phyloP scores from a whole-genome alignment of 257 asterid genomes.

The Ocimum tenuiflorum region DNA sequence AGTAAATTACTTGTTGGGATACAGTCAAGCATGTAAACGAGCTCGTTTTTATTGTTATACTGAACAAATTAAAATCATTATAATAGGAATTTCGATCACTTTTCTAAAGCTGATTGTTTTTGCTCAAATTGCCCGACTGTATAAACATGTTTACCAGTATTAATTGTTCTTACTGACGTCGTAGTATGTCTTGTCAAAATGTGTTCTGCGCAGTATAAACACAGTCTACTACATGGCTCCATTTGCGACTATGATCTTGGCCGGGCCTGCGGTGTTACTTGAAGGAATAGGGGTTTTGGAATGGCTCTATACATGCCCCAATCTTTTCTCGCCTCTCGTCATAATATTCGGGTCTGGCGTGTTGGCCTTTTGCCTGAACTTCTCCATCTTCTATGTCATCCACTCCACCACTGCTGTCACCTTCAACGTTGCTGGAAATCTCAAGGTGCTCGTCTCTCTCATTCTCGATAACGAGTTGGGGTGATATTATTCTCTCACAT shows the following conservation, averaged over 20 bases:
- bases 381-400: slow-evolving; percentile 89
- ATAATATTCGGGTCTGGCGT: slow-evolving; percentile 85
- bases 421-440: slow-evolving; percentile 96
- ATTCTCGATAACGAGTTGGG: not conserved
- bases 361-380: slow-evolving; percentile 82
- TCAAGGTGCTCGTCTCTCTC: slow-evolving; percentile 51
- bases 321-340: slow-evolving; percentile 48
- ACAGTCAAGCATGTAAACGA: too few relatives aligned
- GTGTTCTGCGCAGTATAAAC: slow-evolving; percentile 55
- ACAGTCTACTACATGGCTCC: slow-evolving; percentile 98
- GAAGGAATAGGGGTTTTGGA: slow-evolving; percentile 76
- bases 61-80: too few relatives aligned
- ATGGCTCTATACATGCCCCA: slow-evolving; percentile 60
- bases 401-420: slow-evolving; percentile 98
- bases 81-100: too few relatives aligned
- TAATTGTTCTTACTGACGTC: too few relatives aligned
- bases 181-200: too few relatives aligned
- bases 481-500: too few relatives aligned
- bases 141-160: too few relatives aligned
- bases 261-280: slow-evolving; percentile 63
- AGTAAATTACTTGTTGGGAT: too few relatives aligned
- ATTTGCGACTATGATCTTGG: slow-evolving; percentile 86
- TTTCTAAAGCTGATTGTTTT: too few relatives aligned
- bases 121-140: too few relatives aligned
- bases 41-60: too few relatives aligned